A percentile compares a stretch with the other conserved stretches of the same genome.
Conservation (phyloP, 2,329 filamentous ascomycete genomes). For the Periconia sp. region DNA sequence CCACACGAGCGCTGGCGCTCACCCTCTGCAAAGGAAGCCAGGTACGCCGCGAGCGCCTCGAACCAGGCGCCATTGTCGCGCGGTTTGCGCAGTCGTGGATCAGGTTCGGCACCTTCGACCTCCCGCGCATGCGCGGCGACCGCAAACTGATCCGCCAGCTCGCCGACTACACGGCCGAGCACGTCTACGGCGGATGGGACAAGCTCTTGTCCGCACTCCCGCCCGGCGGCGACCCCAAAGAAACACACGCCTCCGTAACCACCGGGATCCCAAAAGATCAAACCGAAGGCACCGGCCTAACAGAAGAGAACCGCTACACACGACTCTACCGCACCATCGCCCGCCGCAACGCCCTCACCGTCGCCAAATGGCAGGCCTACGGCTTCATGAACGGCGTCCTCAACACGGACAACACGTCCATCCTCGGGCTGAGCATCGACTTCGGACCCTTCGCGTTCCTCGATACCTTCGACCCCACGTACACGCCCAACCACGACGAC, state of each 20-base stretch:
- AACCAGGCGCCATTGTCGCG: conserved; percentile 90
- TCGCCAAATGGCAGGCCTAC: conserved; percentile 95
- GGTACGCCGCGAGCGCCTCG: conserved; percentile 76
- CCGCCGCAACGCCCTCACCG: conserved; percentile 80
- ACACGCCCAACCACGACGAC: conserved; percentile 97
- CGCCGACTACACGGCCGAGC: conserved; percentile 80
- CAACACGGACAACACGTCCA: conserved; percentile 96
- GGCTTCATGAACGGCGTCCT: conserved; percentile 99
- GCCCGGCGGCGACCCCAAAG: conserved; percentile 51
- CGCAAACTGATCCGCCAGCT: conserved; percentile 71
- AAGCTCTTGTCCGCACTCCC: conserved; percentile 66
- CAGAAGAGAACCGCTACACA: conserved; percentile 82
- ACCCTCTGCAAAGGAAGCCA: conserved; percentile 59
- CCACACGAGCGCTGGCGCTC: conserved; percentile 81
- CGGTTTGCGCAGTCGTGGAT: conserved; percentile 92
- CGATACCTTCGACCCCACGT: conserved; percentile 91
- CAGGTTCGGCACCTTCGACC: conserved; percentile 91
- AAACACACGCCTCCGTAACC: conserved; percentile 47
- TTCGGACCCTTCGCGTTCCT: conserved; percentile 98
- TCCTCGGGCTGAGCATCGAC: conserved; percentile 86
- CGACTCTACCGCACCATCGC: conserved; percentile 86
- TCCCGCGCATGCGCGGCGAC: conserved; percentile 82
- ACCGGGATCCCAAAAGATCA: conserved; percentile 57
- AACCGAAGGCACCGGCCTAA: conserved; percentile 67
- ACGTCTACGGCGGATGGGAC: conserved; percentile 87